phyloP scores from a whole-genome alignment of 1,284 basidiomycete species.

The Melanopsichium pennsylvanicum region DNA sequence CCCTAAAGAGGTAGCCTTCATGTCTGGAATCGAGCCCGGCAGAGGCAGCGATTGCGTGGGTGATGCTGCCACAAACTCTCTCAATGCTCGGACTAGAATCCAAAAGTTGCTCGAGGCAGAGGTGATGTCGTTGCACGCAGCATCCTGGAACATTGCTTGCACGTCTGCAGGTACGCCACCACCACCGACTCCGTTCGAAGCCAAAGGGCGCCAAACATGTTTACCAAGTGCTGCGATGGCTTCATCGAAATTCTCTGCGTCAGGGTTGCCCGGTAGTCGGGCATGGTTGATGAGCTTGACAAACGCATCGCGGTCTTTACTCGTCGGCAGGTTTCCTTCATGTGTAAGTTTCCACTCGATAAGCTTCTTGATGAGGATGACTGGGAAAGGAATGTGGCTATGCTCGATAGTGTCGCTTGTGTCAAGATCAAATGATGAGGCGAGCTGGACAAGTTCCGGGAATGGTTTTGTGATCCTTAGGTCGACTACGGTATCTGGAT shows the following conservation, averaged over 20 bases:
- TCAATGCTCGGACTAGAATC: constrained; percentile 82
- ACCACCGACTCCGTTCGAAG: constrained; percentile 35
- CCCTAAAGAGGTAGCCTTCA: constrained; percentile 86
- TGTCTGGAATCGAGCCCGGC: constrained; percentile 83
- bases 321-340: constrained; percentile 69
- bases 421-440: constrained; percentile 40
- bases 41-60: constrained; percentile 69
- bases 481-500: constrained; percentile 75
- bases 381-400: constrained; percentile 59
- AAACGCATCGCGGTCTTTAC: constrained; percentile 80
- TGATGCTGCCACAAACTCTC: constrained; percentile 69
- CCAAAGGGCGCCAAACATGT: constrained; percentile 60
- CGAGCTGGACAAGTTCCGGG: constrained; percentile 68
- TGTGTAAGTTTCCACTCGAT: constrained; percentile 76
- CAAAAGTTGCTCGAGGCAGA: constrained; percentile 76
- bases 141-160: constrained; percentile 71
- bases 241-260: constrained; percentile 92
- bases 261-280: constrained; percentile 74
- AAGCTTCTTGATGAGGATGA: constrained; percentile 73
- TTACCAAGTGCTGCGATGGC: constrained; percentile 55
- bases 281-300: constrained; percentile 72
- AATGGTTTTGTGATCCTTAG: constrained; percentile 89
- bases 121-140: constrained; percentile 68
- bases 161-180: constrained; percentile 52
- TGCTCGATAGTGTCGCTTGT: constrained; percentile 51